These are phyloP conservation scores for Colletotrichum tanaceti DNA, from an alignment of 2,329 filamentous ascomycete genomes.

Conservation along the genomic window DNA sequence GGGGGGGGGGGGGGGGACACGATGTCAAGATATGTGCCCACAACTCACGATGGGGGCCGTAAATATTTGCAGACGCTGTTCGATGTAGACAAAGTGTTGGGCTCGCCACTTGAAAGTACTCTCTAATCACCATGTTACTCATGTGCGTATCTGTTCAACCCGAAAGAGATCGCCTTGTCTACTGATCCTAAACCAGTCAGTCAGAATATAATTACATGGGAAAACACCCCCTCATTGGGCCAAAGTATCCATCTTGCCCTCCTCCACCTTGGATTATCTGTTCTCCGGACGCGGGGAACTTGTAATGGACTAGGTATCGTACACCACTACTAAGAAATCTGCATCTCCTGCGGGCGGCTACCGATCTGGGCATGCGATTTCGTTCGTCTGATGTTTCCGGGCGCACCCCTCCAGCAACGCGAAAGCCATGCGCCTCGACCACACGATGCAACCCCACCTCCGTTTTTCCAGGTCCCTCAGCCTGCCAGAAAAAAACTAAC, in stretches of 20 bases:
- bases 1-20: slow-evolving; percentile 2
- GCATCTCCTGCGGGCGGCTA: slow-evolving; percentile 16
- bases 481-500: too few relatives aligned
- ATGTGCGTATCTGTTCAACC: too few relatives aligned
- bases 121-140: too few relatives aligned
- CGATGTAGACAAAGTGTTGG: too few relatives aligned
- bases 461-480: too few relatives aligned
- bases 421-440: slow-evolving; percentile 13
- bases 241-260: too few relatives aligned
- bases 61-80: neutral
- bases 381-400: slow-evolving; percentile 27
- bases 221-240: too few relatives aligned
- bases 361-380: slow-evolving; percentile 19
- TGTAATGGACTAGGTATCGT: neutral
- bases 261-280: too few relatives aligned
- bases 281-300: slow-evolving; percentile 12
- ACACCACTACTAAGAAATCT: slow-evolving; percentile 1
- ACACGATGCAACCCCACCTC: slow-evolving; percentile 15
- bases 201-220: too few relatives aligned
- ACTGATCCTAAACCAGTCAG: too few relatives aligned
- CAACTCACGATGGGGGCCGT: slow-evolving; percentile 13
- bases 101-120: too few relatives aligned
- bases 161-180: too few relatives aligned
- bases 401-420: slow-evolving; percentile 18
- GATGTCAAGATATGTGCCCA: neutral